Evolutionary conservation across 2,329 filamentous ascomycete genomes (phyloP), one percentile per base, ranked within the genome.

Genomic region (Dothistroma pini): DNA sequence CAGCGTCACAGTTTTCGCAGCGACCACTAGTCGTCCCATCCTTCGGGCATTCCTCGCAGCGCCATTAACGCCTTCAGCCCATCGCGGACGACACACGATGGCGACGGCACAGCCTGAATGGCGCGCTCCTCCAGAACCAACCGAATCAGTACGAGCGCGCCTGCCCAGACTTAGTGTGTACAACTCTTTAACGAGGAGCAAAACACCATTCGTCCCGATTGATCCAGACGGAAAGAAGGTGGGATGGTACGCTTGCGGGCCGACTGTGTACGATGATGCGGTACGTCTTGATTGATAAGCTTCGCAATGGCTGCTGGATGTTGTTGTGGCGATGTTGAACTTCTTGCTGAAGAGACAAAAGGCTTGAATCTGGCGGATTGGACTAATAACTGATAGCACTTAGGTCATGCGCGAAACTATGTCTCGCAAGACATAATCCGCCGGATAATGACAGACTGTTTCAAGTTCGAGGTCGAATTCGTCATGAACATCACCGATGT

Each of bases 401-500:
- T 93, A 63, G 89, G 91, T 32, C 91, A 96, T 76, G 91, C 90
- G 32, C 83, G 91, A 68, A 96, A 96, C 78, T 96, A 96, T 83
- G 90, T 96, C 65, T 90, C 88, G 54, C 93, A 90, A 51, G 92
- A 96, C 75, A 92, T 96, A 66, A 87, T 96, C 68, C 85, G 92
- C 63, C 86, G 92, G 70, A 90, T 96, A 69, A 78, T 96, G 75
- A 81, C 84, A 71, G 86, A 93, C 75, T 93, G 95, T 77, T 96
- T 96, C 74, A 85, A 86, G 63, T 95, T 89, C 75, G 80, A 91
- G 48, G 85, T 96, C 67, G 86, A 87, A 62, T 96, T 96, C 77
- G 90, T 96, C 66, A 95, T 96, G 88, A 96, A 96, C 77, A 91
- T 95, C 65, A 96, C 92, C 31, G 92, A 93, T 70, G 74, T 93